Base-by-base conservation (phyloP, 2,329 filamentous ascomycete genomes). In the Tolypocladium inflatum region DNA sequence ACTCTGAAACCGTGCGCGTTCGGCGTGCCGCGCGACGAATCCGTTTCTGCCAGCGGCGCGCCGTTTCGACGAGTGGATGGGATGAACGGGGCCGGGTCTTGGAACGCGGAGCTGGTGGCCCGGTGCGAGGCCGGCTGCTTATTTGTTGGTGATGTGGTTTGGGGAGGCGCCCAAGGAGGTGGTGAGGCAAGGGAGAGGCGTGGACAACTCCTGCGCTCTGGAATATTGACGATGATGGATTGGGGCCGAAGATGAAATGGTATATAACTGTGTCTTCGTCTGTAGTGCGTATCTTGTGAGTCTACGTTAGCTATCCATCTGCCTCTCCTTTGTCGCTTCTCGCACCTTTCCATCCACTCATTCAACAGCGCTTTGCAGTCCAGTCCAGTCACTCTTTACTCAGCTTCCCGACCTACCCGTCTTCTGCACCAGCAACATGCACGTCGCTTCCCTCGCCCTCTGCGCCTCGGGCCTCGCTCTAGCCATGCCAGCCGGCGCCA, bases 341-440 rank as follows among this genome's bases (percentile, higher is more conserved):
- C 41, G 2, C 26, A 9, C 9, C 2, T 19, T 26, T 15, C 7
- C 0, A 5, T 51, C 6, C 48, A n/a, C 17, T 51, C 30, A n/a
- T 7, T 33, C 4, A 6, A 48, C 26, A 13, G 15, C 26, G n/a
- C 5, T 19, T 19, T 30, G 8, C 30, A 6, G 4, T 8, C 2
- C 2, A 8, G 15, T 17, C n/a, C 26, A 19, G 0, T 35, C 48
- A 11, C 33, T 35, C 2, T 2, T 19, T 8, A 6, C 35, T 35
- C 35, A 35, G 4, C 35, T 11, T 13, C 1, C 4, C 11, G 1
- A 17, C 2, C 3, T 1, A 5, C 30, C 4, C 7, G 8, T 2
- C 23, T 4, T 1, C 11, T 4, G 3, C 7, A 19, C 3, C 7
- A 4, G 2, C 26, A n/a, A 8, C 2, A 51, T 51, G 48, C 48